Conservation (phyloP, 1,139 yeast genomes). For the Taphrina wiesneri region DNA sequence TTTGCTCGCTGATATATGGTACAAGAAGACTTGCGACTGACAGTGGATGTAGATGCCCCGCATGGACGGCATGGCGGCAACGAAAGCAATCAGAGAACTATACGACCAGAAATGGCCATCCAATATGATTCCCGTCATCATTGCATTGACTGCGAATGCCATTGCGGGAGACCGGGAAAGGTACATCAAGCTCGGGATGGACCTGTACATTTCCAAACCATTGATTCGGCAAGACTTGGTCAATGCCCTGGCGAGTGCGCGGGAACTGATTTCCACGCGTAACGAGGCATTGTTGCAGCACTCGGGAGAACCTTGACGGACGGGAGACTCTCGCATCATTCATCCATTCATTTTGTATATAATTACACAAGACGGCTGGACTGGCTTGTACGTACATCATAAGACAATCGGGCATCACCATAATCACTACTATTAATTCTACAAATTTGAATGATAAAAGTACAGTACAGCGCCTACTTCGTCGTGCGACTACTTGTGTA, state of each 20-base stretch:
- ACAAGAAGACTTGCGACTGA: background rate
- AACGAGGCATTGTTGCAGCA: background rate
- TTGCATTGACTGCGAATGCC: slow-evolving; percentile 93
- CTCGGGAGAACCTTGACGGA: too few species aligned
- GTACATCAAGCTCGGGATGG: slow-evolving; percentile 83
- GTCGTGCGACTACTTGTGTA: background rate
- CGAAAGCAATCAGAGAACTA: slow-evolving; percentile 57
- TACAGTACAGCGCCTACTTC: background rate
- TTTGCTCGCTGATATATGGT: background rate
- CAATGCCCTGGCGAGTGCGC: background rate
- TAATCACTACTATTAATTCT: background rate
- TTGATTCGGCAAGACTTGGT: background rate
- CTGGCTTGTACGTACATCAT: too few species aligned
- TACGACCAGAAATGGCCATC: background rate
- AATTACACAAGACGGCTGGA: too few species aligned
- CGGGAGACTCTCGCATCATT: too few species aligned
- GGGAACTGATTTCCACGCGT: background rate
- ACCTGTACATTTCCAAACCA: slow-evolving; percentile 86
- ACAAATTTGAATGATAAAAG: background rate
- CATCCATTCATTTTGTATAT: background rate
- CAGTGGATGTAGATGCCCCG: slow-evolving; percentile 25
- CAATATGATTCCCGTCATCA: slow-evolving; percentile 49
- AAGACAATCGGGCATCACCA: too few species aligned
- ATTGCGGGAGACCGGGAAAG: slow-evolving; percentile 84
- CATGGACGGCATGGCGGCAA: slow-evolving; percentile 33